Base-by-base conservation (phyloP, 1,139 yeast species). In the Kazachstania sp. region DNA sequence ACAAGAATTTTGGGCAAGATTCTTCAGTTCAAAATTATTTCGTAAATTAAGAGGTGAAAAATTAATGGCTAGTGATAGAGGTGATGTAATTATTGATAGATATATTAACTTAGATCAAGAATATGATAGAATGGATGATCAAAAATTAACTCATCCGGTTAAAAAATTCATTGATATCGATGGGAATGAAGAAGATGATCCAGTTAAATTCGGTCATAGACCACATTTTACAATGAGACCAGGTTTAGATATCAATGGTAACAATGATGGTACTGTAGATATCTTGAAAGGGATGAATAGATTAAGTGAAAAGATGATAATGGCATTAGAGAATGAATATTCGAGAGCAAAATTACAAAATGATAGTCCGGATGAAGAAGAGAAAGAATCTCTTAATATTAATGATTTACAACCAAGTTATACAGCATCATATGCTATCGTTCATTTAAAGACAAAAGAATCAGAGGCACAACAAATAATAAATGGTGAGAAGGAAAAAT, bases 1-100 rank as follows among this genome's bases (percentile, higher is more conserved):
- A 64, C 92, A 94, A 36, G 95, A 86, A 60, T 92, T 92, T 58
- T 92, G 99, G 98, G 85, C 95, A n/a, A 72, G 97, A 52, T 94
- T 92, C 61, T 92, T 92, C 71, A 82, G 86, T 58, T 87, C 97
- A 1, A 83, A 88, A 58, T 69, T 92, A 50, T 92, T 90, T 61
- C 74, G 97, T 57, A 78, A 92, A 58, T 71, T 92, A 39, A 75
- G 96, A 61, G 98, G 99, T 50, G 98, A 92, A 62, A 82, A 81
- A 55, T 77, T 87, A 46, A 79, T 81, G 59, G 68, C 78, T 1
- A 82, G 81, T 55, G 88, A 86, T 54, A 75, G 95, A 51, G 90
- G 94, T 45, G 98, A 92, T 65, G 75, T 82, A 11, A 74, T 88
- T 6, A 72, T 92, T 52, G 99, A 92, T 66, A 83, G 84, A 59